Conservation (phyloP, 2,329 filamentous ascomycete species). For the Ceratocystis variospora region DNA sequence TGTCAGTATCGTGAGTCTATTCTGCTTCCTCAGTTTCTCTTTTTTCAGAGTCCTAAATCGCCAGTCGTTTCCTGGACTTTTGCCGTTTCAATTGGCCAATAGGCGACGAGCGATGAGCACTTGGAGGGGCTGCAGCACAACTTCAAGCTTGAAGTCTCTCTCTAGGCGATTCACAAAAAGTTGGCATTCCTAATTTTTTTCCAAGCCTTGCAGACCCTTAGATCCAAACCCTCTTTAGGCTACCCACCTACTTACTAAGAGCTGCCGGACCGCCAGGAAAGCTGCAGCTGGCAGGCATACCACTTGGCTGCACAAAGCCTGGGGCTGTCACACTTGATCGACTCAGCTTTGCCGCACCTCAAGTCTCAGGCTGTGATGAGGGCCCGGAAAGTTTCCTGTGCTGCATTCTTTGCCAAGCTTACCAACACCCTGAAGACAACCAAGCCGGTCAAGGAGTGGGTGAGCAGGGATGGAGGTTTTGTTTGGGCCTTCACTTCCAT, state of each 20-base stretch:
- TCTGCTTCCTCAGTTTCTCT: neutral
- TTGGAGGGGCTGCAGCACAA: neutral
- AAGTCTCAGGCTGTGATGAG: neutral
- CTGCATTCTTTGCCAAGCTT: neutral
- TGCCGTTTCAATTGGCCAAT: neutral
- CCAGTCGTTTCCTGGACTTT: neutral
- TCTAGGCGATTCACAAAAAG: neutral
- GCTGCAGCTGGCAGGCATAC: neutral
- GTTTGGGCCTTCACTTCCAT: neutral
- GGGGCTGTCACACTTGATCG: neutral
- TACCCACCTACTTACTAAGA: no score
- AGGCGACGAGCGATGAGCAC: neutral
- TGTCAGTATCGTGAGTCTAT: neutral
- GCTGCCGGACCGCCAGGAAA: no score
- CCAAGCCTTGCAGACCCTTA: neutral
- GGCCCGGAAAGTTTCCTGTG: neutral
- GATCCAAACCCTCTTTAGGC: no score
- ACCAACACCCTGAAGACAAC: neutral
- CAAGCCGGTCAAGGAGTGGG: neutral
- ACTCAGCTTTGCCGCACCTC: neutral
- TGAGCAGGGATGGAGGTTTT: neutral
- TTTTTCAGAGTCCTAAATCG: neutral
- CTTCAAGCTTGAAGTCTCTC: conserved; percentile 10
- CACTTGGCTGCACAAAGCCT: neutral
- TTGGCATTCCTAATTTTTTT: neutral